phyloP scores from a whole-genome alignment of 1,284 basidiomycete species.

The Agroathelia rolfsii region DNA sequence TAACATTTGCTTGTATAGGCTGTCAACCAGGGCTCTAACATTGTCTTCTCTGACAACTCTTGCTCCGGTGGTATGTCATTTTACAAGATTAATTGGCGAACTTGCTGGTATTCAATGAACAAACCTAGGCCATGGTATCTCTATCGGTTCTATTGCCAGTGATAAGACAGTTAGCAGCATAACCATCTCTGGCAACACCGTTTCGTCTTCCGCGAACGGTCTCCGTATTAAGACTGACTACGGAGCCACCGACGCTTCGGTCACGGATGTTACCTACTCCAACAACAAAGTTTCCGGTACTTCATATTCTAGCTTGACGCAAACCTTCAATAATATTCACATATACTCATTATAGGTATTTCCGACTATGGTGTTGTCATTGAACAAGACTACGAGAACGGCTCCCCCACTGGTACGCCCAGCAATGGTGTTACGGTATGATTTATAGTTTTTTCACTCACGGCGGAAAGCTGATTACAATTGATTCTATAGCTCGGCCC shows the following conservation, averaged over 20 bases:
- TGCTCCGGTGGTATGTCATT: constrained; percentile 2
- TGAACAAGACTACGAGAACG: constrained; percentile 27
- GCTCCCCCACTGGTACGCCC: constrained; percentile 25
- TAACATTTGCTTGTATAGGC: background rate
- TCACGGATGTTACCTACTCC: constrained; percentile 28
- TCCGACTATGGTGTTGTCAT: constrained; percentile 28
- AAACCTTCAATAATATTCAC: no score
- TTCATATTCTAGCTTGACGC: constrained; percentile 1
- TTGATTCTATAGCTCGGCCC: no score
- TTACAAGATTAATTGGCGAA: background rate
- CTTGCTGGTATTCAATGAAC: no score
- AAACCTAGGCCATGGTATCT: constrained; percentile 16
- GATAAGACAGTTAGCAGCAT: constrained; percentile 5
- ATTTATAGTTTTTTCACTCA: no score
- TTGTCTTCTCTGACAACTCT: constrained; percentile 17
- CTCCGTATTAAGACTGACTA: constrained; percentile 32
- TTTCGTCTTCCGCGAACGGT: constrained; percentile 17
- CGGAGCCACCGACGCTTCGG: constrained; percentile 22
- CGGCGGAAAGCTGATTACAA: no score
- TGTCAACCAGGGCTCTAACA: background rate
- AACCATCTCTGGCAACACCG: constrained; percentile 8
- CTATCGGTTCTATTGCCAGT: constrained; percentile 12
- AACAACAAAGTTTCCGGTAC: constrained; percentile 19
- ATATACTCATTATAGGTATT: constrained; percentile 3
- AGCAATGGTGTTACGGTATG: constrained; percentile 22